phyloP scores from a whole-genome alignment of 2,329 filamentous ascomycete genomes.

The Apiospora phragmitis region DNA sequence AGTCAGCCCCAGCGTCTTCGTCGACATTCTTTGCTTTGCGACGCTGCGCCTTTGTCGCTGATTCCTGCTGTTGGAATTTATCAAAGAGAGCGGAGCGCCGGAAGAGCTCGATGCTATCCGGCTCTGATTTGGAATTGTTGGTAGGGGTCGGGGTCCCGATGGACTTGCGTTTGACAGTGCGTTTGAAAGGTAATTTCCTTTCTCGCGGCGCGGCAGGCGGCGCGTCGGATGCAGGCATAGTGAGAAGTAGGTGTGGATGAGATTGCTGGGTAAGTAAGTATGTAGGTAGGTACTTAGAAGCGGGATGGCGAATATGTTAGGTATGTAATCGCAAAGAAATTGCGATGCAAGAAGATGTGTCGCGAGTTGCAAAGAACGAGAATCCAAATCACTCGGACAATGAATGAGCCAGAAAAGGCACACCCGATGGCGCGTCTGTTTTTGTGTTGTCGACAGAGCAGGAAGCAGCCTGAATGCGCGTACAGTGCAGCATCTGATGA shows the following conservation, averaged over 20 bases:
- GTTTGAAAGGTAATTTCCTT: constrained; percentile 51
- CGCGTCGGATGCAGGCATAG: constrained; percentile 54
- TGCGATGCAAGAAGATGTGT: not conserved
- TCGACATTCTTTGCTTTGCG: constrained; percentile 22
- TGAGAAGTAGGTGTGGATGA: constrained; percentile 58
- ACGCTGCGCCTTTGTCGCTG: constrained; percentile 25
- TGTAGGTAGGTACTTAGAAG: not conserved
- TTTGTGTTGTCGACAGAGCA: not conserved
- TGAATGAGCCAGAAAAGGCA: not conserved
- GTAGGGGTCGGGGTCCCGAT: constrained; percentile 29
- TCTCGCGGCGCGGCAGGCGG: constrained; percentile 22
- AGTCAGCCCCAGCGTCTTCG: constrained; percentile 13
- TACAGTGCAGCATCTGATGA: constrained; percentile 1
- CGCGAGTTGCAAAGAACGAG: not conserved
- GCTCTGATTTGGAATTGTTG: constrained; percentile 8
- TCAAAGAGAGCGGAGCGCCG: constrained; percentile 51
- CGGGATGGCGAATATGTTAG: not conserved
- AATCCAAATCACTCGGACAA: not conserved
- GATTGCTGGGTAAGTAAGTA: not conserved
- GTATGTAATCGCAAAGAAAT: not conserved
- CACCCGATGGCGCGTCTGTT: not conserved
- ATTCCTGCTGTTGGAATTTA: constrained; percentile 31
- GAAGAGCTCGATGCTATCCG: constrained; percentile 49
- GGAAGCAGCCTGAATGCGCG: not conserved
- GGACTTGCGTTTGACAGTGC: constrained; percentile 41